A percentile compares a stretch with the other conserved stretches of the same genome.
These are phyloP conservation scores for Xylariales sp. DNA, from an alignment of 2,329 filamentous ascomycete genomes.

Conservation along the genomic window DNA sequence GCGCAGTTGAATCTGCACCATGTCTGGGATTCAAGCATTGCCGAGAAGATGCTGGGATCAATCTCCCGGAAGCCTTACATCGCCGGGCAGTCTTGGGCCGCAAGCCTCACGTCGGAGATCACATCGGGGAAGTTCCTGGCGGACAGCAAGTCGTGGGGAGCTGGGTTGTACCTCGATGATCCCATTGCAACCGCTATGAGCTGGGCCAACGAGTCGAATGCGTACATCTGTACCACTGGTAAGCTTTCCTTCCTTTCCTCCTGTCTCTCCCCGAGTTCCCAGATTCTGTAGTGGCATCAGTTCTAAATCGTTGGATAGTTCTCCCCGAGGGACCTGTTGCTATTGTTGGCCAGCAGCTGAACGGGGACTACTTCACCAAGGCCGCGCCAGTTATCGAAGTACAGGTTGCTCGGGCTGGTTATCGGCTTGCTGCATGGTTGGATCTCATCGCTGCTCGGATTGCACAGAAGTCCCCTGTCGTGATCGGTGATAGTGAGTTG, in stretches of 20 bases:
- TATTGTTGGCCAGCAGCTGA: conserved; percentile 56
- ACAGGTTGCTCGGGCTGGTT: conserved; percentile 65
- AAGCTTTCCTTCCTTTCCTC: conserved; percentile 19
- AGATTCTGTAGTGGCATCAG: neutral
- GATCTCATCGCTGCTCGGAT: conserved; percentile 50
- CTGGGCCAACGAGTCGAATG: conserved; percentile 63
- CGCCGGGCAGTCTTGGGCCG: conserved; percentile 52
- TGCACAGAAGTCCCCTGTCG: conserved; percentile 13
- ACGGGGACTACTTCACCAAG: conserved; percentile 57
- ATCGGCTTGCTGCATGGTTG: conserved; percentile 63
- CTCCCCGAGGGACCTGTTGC: conserved; percentile 56
- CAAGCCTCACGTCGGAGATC: conserved; percentile 51
- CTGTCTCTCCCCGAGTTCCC: neutral
- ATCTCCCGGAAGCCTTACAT: conserved; percentile 42
- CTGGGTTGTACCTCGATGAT: conserved; percentile 51
- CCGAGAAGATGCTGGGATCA: conserved; percentile 60
- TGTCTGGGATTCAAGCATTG: conserved; percentile 69
- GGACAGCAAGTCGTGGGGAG: conserved; percentile 49
- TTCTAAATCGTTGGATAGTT: conserved; percentile 33
- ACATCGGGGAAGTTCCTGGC: conserved; percentile 48
- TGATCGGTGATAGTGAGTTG: conserved; percentile 21
- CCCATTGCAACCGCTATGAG: conserved; percentile 50
- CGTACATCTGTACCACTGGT: conserved; percentile 59
- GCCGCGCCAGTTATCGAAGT: conserved; percentile 62
- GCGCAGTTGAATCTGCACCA: conserved; percentile 62